phyloP scores from a whole-genome alignment of 257 asterid species.

The Petrea volubilis region DNA sequence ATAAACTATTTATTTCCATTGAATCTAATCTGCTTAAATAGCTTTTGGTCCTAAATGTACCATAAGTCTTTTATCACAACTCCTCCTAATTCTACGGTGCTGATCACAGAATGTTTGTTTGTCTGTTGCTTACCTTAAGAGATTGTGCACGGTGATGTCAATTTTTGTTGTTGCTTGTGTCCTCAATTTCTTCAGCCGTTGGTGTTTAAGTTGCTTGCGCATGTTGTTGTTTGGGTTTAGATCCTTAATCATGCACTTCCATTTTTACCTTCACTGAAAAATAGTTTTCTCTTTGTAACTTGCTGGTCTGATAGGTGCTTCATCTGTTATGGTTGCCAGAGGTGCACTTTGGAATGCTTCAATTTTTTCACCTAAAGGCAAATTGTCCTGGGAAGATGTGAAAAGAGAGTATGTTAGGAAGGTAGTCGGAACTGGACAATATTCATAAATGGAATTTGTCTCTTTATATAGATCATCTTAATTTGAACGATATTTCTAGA shows the following conservation, averaged over 20 bases:
- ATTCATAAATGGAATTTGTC: neutral
- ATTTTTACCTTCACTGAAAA: conserved; percentile 7
- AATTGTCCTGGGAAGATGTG: conserved; percentile 74
- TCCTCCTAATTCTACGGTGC: no score
- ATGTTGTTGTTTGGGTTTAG: neutral
- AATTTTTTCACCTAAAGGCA: conserved; percentile 73
- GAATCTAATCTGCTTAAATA: no score
- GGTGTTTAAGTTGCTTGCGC: conserved; percentile 20
- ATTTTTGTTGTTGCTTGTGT: conserved; percentile 4
- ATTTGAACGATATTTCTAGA: neutral
- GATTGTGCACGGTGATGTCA: no score
- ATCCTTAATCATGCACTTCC: neutral
- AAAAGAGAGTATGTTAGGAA: conserved; percentile 78
- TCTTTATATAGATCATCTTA: neutral
- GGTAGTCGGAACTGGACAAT: conserved; percentile 43
- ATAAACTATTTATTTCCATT: no score
- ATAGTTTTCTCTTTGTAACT: neutral
- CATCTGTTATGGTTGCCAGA: conserved; percentile 96
- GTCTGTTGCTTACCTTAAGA: no score
- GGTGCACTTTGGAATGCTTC: conserved; percentile 99
- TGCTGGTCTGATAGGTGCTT: conserved; percentile 62
- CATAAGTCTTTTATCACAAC: no score
- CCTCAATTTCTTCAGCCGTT: neutral
- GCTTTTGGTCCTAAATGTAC: no score
- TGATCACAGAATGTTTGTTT: no score